Conservation (phyloP, 352 stramenopile genomes). For the Plasmopara muralis region DNA sequence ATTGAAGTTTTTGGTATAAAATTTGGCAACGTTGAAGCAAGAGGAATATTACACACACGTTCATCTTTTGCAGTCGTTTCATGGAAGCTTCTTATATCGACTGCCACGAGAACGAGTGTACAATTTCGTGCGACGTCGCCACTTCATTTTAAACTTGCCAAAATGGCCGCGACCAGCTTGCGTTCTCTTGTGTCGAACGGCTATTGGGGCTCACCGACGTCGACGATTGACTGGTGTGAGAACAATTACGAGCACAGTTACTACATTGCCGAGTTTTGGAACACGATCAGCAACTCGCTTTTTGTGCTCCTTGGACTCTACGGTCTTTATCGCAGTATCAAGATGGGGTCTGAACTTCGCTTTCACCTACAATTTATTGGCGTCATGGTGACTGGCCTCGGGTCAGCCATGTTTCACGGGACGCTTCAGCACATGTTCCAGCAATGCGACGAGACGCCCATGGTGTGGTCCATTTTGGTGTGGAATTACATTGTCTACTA, state of each 20-base stretch:
- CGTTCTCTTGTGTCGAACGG: slow-evolving; percentile 15
- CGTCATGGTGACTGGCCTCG: slow-evolving; percentile 75
- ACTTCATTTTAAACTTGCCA: neutral
- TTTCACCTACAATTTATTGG: slow-evolving; percentile 72
- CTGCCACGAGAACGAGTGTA: too few species aligned
- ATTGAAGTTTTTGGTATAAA: too few species aligned
- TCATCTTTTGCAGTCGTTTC: too few species aligned
- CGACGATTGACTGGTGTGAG: slow-evolving; percentile 86
- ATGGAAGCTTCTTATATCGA: too few species aligned
- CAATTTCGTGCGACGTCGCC: too few species aligned
- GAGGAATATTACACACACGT: too few species aligned
- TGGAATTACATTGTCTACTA: slow-evolving; percentile 84
- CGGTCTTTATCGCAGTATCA: slow-evolving; percentile 52
- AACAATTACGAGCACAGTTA: slow-evolving; percentile 70
- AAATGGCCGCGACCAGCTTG: slow-evolving; percentile 6
- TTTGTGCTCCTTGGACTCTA: slow-evolving; percentile 75
- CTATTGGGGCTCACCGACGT: slow-evolving; percentile 66
- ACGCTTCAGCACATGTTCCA: slow-evolving; percentile 80
- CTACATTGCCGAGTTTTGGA: slow-evolving; percentile 87
- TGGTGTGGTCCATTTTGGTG: slow-evolving; percentile 76
- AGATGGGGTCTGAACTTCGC: slow-evolving; percentile 63
- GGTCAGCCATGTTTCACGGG: slow-evolving; percentile 81
- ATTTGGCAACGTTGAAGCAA: too few species aligned
- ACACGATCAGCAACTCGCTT: slow-evolving; percentile 76
- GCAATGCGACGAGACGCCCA: slow-evolving; percentile 80